Base-by-base conservation (phyloP, 2,329 filamentous ascomycete genomes). In the Penicillium paneum region DNA sequence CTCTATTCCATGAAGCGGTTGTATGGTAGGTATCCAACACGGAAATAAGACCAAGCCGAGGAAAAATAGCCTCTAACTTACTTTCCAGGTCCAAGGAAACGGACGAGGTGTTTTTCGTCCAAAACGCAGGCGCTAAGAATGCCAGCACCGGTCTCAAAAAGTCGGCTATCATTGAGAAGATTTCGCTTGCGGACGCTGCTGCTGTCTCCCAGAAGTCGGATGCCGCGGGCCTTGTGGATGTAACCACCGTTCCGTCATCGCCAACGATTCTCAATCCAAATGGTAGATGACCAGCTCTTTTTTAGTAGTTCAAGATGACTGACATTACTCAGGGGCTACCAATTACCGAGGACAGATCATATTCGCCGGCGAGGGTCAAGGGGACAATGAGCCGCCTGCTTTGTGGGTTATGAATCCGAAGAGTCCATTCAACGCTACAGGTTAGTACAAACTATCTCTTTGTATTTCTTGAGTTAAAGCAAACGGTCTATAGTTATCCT, bases 51-150 rank as follows among this genome's bases (percentile, higher is more conserved):
- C 15, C 29, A 34, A 12, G 12, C 8, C 19, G 11, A 5, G 29
- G 15, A 3, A 19, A 40, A 3, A 21, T 17, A 21, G 3, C 34
- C 12, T 24, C 34, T 44, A 3, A 50, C 12, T 32, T 17, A 36
- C 10, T 13, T 31, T 49, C 29, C 19, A 59, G 57, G 56, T 47
- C 47, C 2, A 59, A 54, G 29, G 36, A 45, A 31, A 62, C 56
- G 6, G 58, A 62, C 10, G 60, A 62, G 26, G 50, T 62, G 1
- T 62, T 62, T 31, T 62, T 62, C 5, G 60, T 59, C 13, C 60
- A 62, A 21, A 62, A 62, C 49, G 60, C 60, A 26, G 60, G 60
- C 1, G 43, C 57, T n/a, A 51, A 44, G n/a, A 32, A 55, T 13
- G 55, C 57, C 19, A 34, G 57, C 15, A 59, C 57, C 8, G 57